Conservation (phyloP, 192 early-diverging fungal genomes). For the Backusella liffmaniae region DNA sequence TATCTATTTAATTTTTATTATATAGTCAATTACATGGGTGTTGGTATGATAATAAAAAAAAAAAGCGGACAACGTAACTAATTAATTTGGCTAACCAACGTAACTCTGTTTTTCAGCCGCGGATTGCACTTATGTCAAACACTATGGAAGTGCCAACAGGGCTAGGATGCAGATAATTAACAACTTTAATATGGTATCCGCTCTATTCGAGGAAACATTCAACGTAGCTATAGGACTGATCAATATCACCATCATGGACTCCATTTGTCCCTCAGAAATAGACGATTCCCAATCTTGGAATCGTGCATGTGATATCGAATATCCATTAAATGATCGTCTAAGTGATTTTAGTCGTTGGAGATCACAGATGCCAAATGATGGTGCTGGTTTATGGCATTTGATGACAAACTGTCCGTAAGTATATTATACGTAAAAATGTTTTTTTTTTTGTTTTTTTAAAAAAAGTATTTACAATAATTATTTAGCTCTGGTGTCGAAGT, state of each 20-base stretch:
- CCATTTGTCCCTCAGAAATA: slow-evolving; percentile 51
- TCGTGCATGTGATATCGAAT: slow-evolving; percentile 63
- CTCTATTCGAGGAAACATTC: slow-evolving; percentile 82
- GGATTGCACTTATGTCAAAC: slow-evolving; percentile 68
- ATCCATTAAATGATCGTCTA: slow-evolving; percentile 71
- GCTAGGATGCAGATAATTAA: slow-evolving; percentile 73
- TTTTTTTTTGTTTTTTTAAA: background rate
- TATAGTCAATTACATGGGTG: slow-evolving; percentile 37
- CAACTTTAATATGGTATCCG: slow-evolving; percentile 82
- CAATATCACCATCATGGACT: slow-evolving; percentile 67
- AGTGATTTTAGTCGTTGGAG: slow-evolving; percentile 91
- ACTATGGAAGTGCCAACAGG: slow-evolving; percentile 51
- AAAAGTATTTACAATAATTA: background rate
- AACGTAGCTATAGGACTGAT: slow-evolving; percentile 84
- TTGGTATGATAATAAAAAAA: slow-evolving; percentile 18
- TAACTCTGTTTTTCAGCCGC: slow-evolving; percentile 43
- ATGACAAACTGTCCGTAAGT: slow-evolving; percentile 77
- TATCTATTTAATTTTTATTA: background rate
- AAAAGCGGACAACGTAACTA: background rate
- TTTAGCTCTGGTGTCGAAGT: slow-evolving; percentile 70
- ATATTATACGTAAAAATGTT: background rate
- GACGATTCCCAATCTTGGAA: slow-evolving; percentile 67
- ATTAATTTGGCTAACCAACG: background rate
- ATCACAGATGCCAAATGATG: slow-evolving; percentile 62
- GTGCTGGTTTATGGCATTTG: slow-evolving; percentile 88